Evolutionary conservation across 768 basidiomycete species (phyloP).

Genomic region (Butyriboletus loyo): DNA sequence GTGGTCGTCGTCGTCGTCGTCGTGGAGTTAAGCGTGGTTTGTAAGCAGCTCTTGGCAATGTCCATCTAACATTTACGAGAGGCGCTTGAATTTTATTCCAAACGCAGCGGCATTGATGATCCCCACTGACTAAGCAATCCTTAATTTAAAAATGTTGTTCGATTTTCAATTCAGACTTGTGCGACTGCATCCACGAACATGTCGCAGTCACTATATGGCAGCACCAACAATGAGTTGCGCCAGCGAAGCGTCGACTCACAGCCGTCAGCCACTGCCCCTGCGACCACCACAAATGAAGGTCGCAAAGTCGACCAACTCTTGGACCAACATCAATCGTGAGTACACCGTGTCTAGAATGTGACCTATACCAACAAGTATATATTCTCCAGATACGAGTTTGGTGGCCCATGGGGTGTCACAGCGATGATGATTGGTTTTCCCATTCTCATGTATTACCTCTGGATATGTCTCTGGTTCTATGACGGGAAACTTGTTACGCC

Average conservation of each 20-base stretch:
- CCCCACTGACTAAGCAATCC: slow-evolving; percentile 16
- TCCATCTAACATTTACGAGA: slow-evolving; percentile 7
- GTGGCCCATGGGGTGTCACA: slow-evolving; percentile 86
- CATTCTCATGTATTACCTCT: slow-evolving; percentile 95
- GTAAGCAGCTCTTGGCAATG: slow-evolving; percentile 3
- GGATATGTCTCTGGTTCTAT: slow-evolving; percentile 96
- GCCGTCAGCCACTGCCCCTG: slow-evolving; percentile 13
- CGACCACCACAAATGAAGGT: slow-evolving; percentile 62
- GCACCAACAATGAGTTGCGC: slow-evolving; percentile 25
- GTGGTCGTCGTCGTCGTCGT: slow-evolving; percentile 20
- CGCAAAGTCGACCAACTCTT: slow-evolving; percentile 69
- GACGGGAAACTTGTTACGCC: slow-evolving; percentile 80
- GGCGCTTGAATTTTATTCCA: slow-evolving; percentile 18
- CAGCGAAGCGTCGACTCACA: slow-evolving; percentile 25
- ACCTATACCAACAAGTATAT: slow-evolving; percentile 2
- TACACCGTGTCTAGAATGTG: neutral
- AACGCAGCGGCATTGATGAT: slow-evolving; percentile 5
- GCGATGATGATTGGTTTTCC: slow-evolving; percentile 97
- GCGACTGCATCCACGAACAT: slow-evolving; percentile 14
- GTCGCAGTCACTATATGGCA: slow-evolving; percentile 30
- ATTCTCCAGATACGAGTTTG: slow-evolving; percentile 82
- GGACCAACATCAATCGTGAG: slow-evolving; percentile 64
- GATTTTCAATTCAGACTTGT: slow-evolving; percentile 4
- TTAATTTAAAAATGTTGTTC: slow-evolving; percentile 15
- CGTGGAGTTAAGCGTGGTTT: slow-evolving; percentile 7